These are phyloP conservation scores for Dentipellis fragilis DNA, from an alignment of 768 basidiomycete genomes.

Conservation along the genomic window DNA sequence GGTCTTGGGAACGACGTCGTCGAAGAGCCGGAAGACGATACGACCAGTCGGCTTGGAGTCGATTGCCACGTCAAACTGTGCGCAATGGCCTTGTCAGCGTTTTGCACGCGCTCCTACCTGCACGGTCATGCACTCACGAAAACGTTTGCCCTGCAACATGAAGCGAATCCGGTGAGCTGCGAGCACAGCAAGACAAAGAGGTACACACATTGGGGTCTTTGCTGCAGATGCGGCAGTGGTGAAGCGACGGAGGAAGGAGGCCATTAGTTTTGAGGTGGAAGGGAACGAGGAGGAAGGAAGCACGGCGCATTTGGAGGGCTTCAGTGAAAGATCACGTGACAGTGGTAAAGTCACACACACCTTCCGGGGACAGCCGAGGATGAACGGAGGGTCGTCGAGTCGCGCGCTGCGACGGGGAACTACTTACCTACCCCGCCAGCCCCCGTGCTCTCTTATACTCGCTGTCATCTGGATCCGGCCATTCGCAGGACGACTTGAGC, in stretches of 20 bases:
- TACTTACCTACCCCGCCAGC: too few relatives aligned
- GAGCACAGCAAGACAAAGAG: background rate
- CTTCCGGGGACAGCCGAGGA: too few relatives aligned
- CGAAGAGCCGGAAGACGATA: slow-evolving; percentile 80
- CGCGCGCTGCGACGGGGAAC: too few relatives aligned
- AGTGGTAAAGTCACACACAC: too few relatives aligned
- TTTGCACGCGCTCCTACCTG: background rate
- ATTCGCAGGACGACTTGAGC: too few relatives aligned
- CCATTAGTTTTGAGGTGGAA: slow-evolving; percentile 8
- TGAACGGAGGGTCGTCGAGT: too few relatives aligned
- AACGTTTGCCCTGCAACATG: slow-evolving; percentile 22
- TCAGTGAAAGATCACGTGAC: too few relatives aligned
- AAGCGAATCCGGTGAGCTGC: background rate
- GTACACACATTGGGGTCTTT: slow-evolving; percentile 10
- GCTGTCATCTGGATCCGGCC: too few relatives aligned
- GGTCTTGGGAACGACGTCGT: slow-evolving; percentile 67
- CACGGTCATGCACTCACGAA: slow-evolving; percentile 22
- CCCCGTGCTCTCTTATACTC: too few relatives aligned
- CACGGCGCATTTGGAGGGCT: too few relatives aligned
- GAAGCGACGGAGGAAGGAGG: slow-evolving; percentile 16
- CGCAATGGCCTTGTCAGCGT: background rate
- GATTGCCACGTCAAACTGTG: slow-evolving; percentile 60
- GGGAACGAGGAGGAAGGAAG: too few relatives aligned
- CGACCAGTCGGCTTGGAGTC: slow-evolving; percentile 32
- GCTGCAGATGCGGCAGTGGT: slow-evolving; percentile 13